A percentile compares a stretch with the other conserved stretches of the same genome.
These are phyloP conservation scores for Globisporangium emineosum DNA, from an alignment of 352 stramenopile species.

Conservation along the genomic window DNA sequence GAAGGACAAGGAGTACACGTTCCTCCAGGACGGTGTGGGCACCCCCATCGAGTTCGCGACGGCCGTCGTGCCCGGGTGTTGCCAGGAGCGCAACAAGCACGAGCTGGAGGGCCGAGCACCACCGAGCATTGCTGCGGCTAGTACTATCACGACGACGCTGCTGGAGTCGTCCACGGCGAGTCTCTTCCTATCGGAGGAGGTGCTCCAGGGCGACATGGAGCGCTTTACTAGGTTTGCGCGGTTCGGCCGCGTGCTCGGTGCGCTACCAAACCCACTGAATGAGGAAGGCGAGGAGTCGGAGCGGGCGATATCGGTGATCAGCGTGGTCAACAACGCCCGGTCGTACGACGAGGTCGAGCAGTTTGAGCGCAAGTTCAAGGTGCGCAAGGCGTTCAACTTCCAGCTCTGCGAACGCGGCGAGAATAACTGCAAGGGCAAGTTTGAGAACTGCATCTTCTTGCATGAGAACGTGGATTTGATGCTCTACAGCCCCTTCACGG, in stretches of 20 bases:
- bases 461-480: conserved; percentile 38
- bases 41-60: conserved; percentile 11
- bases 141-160: background rate
- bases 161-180: background rate
- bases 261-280: background rate
- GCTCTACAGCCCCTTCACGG: conserved; percentile 61
- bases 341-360: conserved; percentile 20
- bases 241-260: conserved; percentile 12
- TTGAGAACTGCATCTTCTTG: conserved; percentile 41
- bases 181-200: background rate
- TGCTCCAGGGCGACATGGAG: conserved; percentile 9
- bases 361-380: conserved; percentile 18
- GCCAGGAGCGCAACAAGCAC: conserved; percentile 23
- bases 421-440: conserved; percentile 18
- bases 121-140: background rate
- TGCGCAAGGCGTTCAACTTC: conserved; percentile 20
- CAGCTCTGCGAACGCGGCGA: conserved; percentile 14
- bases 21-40: conserved; percentile 10
- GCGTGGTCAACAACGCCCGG: conserved; percentile 20
- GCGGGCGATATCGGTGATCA: conserved; percentile 12
- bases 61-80: conserved; percentile 31
- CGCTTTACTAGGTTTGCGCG: conserved; percentile 10
- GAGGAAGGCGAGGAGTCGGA: background rate
- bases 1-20: conserved; percentile 16
- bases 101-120: conserved; percentile 8